Base-by-base conservation (phyloP, 495 filamentous ascomycete genomes). In the Glonium stellatum region DNA sequence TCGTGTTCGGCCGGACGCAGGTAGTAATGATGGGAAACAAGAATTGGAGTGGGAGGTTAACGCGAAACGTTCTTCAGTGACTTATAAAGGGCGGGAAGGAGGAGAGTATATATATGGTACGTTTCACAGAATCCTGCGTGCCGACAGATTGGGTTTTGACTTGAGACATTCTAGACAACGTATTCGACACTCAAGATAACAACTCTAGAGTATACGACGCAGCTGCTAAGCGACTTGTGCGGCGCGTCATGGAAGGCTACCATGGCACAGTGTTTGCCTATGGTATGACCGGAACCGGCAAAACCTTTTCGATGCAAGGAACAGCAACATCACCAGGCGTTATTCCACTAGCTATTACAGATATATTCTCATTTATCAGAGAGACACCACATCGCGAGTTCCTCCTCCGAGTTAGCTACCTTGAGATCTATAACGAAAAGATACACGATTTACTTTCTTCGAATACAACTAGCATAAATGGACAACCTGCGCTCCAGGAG, bases 271-370 rank as follows among this genome's bases (percentile, higher is more conserved):
- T 98, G 15, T 98, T 98, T 68, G 93, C 93, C 19, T 98, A 98
- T 73, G 93, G 93, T 68, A 97, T 97, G 95, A 98, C 93, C 22
- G 93, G 93, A 42, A 98, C 93, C 1, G 93, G 93, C 46, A 98
- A 98, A 73, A 98, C 93, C 10, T 98, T 97, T 66, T 96, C 92
- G 48, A 98, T 98, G 93, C 93, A 98, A 73, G 93, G 93, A 59
- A 98, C 93, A 23, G 91, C 93, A 51, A 90, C 88, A 4, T 95
- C 88, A n/a, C 93, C 93, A 1, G 93, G 93, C 72, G 93, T 98
- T 34, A 98, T 98, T 51, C 93, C 93, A 10, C 79, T 98, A 22
- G 93, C 93, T 55, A 97, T 98, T 66, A 97, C 92, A 51, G 93
- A 98, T 68, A 98, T 98, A 35, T 98, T 98, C 72, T 97, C 95